Conservation (phyloP, 2,329 filamentous ascomycete species). For the Aspergillus jensenii region DNA sequence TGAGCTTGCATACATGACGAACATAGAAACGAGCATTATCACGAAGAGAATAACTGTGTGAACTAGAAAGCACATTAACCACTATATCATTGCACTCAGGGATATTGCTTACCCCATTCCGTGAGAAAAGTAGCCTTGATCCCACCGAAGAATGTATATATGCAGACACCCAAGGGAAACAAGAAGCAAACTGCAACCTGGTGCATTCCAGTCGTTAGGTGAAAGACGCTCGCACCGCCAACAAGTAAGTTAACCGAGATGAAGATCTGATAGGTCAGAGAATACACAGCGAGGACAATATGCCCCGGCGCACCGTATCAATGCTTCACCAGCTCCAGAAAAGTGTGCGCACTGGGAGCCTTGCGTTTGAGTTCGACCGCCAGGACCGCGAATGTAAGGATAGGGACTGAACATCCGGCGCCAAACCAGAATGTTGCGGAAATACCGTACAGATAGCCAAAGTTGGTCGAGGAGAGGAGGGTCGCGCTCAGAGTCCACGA, state of each 20-base stretch:
- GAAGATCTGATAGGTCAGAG: not conserved
- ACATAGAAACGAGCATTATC: slow-evolving; percentile 1
- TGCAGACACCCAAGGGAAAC: not conserved
- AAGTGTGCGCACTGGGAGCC: slow-evolving; percentile 2
- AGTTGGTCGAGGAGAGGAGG: not conserved
- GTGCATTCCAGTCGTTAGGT: not conserved
- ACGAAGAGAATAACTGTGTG: slow-evolving; percentile 1
- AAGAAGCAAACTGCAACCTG: not conserved
- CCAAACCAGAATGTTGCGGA: not conserved
- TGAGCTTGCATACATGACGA: slow-evolving; percentile 3
- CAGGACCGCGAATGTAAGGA: not conserved
- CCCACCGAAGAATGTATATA: slow-evolving; percentile 4
- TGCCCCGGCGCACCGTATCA: not conserved
- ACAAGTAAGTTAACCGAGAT: slow-evolving; percentile 2
- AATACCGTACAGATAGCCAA: slow-evolving; percentile 1
- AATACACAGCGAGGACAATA: not conserved
- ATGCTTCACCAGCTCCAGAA: not conserved
- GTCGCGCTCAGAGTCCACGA: slow-evolving; percentile 5
- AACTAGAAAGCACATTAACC: too few species aligned
- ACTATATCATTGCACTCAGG: too few species aligned
- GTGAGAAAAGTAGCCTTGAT: slow-evolving; percentile 8
- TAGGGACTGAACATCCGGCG: not conserved
- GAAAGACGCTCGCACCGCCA: not conserved
- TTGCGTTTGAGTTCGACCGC: slow-evolving; percentile 4
- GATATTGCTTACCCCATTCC: not conserved